Evolutionary conservation across 2,329 filamentous ascomycete genomes (phyloP).

Genomic region (Didymellaceae sp.): DNA sequence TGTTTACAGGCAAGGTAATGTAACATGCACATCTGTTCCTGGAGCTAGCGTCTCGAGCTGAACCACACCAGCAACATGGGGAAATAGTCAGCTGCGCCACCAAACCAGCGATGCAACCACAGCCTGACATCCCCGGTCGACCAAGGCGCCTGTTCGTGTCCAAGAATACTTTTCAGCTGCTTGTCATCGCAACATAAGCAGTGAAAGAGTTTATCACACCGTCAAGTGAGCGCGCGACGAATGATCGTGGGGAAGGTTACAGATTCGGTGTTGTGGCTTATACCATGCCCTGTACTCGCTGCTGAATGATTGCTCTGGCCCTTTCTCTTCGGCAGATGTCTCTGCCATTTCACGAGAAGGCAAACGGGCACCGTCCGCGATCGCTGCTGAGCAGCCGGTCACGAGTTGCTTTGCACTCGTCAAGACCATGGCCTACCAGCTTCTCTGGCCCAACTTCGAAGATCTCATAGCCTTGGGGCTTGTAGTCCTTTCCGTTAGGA

Average conservation of each 20-base stretch:
- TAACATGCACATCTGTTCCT: background rate
- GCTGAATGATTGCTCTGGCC: too few relatives aligned
- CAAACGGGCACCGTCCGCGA: constrained; percentile 45
- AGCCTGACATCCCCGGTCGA: background rate
- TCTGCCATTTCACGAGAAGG: constrained; percentile 2
- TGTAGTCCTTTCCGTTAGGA: constrained; percentile 63
- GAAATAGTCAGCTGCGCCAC: background rate
- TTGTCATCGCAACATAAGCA: background rate
- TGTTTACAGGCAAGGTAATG: background rate
- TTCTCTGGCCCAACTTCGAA: constrained; percentile 68
- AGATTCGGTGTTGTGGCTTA: too few relatives aligned
- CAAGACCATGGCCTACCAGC: constrained; percentile 56
- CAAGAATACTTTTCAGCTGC: background rate
- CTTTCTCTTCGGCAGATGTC: too few relatives aligned
- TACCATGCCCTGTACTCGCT: too few relatives aligned
- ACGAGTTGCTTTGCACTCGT: constrained; percentile 33
- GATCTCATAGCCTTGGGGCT: constrained; percentile 61
- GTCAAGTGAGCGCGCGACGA: too few relatives aligned
- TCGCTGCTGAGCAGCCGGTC: constrained; percentile 31
- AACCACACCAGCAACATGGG: background rate
- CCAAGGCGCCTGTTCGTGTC: background rate
- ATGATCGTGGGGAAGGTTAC: too few relatives aligned
- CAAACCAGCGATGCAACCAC: background rate
- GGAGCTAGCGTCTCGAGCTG: background rate
- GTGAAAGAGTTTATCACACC: too few relatives aligned